Evolutionary conservation across 805 yeast species (phyloP).

Genomic region (Saccharomycopsis capsularis): DNA sequence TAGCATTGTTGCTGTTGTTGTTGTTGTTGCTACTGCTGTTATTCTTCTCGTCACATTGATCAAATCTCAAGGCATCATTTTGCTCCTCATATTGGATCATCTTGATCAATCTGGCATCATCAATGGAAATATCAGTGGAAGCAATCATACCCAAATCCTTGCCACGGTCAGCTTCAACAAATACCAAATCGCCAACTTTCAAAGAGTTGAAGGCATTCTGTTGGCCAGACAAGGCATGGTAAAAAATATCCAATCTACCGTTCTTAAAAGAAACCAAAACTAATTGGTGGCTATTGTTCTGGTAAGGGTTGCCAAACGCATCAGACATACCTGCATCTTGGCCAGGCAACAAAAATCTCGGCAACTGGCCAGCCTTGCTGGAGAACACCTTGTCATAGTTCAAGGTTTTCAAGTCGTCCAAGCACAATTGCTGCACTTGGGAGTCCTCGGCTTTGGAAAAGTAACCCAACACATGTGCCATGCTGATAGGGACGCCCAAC

Average conservation of each 20-base stretch:
- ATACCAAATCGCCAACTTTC: slow-evolving; percentile 58
- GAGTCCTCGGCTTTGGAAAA: slow-evolving; percentile 8
- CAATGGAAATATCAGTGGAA: slow-evolving; percentile 48
- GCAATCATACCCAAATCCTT: slow-evolving; percentile 65
- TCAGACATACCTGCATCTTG: slow-evolving; percentile 10
- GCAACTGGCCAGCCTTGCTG: slow-evolving; percentile 19
- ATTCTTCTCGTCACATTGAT: not conserved
- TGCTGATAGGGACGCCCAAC: not conserved
- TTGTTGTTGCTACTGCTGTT: slow-evolving; percentile 8
- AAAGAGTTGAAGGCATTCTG: slow-evolving; percentile 29
- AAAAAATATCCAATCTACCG: slow-evolving; percentile 73
- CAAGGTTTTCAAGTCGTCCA: slow-evolving; percentile 16
- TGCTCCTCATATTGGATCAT: slow-evolving; percentile 64
- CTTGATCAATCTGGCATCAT: slow-evolving; percentile 63
- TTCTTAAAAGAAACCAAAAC: slow-evolving; percentile 70
- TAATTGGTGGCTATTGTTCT: slow-evolving; percentile 30
- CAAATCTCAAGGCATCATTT: slow-evolving; percentile 46
- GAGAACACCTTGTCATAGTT: slow-evolving; percentile 26
- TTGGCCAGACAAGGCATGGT: slow-evolving; percentile 32
- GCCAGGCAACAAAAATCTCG: slow-evolving; percentile 19
- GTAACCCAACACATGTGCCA: slow-evolving; percentile 14
- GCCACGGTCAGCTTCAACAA: slow-evolving; percentile 83
- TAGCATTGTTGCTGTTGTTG: slow-evolving; percentile 15
- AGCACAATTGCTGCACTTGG: slow-evolving; percentile 16
- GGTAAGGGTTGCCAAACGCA: not conserved